Conservation (phyloP, 441 rosid species). For the Syzygium syzygioides region DNA sequence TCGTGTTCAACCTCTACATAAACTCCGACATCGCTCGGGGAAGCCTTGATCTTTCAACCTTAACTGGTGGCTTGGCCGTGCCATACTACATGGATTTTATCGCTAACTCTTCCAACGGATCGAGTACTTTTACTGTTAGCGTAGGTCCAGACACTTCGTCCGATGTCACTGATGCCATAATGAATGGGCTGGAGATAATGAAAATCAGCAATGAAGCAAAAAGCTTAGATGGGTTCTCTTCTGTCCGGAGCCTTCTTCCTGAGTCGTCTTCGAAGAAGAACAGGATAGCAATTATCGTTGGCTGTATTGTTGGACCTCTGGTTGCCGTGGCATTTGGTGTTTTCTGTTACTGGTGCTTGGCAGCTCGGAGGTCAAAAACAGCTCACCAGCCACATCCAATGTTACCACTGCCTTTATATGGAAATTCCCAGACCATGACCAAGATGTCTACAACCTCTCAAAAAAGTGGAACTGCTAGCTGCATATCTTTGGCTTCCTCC, state of each 20-base stretch:
- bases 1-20: conserved; percentile 76
- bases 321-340: conserved; percentile 34
- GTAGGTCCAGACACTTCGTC: conserved; percentile 75
- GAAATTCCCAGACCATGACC: conserved; percentile 77
- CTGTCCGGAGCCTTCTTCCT: conserved; percentile 53
- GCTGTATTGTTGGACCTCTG: conserved; percentile 44
- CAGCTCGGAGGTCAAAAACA: conserved; percentile 35
- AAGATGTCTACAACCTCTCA: conserved; percentile 75
- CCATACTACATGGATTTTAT: conserved; percentile 80
- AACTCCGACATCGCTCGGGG: conserved; percentile 64
- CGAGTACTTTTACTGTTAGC: conserved; percentile 56
- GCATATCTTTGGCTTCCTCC: conserved; percentile 65
- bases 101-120: conserved; percentile 45
- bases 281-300: conserved; percentile 39
- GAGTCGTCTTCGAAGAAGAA: conserved; percentile 32
- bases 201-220: conserved; percentile 71
- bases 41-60: conserved; percentile 64
- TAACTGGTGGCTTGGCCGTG: conserved; percentile 34
- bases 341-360: conserved; percentile 51
- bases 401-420: conserved; percentile 86
- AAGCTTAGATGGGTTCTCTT: conserved; percentile 65
- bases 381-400: conserved; percentile 64
- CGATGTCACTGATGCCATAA: conserved; percentile 52
- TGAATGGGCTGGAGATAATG: conserved; percentile 90
- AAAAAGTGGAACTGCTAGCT: conserved; percentile 83